Evolutionary conservation across 2,329 filamentous ascomycete species (phyloP), one percentile per base, ranked within the genome.

Genomic region (Neocucurbitaria cava): DNA sequence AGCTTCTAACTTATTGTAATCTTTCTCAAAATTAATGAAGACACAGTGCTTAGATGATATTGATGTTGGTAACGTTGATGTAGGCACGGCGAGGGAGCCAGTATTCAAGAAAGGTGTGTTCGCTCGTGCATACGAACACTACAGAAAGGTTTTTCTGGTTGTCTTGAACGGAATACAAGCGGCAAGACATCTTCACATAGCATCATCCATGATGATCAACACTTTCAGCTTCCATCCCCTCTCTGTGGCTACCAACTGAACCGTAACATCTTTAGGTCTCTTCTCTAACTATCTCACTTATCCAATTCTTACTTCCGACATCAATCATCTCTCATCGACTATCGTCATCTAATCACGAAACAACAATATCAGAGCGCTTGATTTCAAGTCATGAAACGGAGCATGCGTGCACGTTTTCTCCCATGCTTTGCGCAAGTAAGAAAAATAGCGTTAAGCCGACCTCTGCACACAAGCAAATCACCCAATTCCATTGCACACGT

Each of bases 401-500:
- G 46, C 31, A 18, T 40, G 35, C 11, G 21, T 21, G 31, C 28
- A 36, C 17, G 41, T 17, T 15, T n/a, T 18, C 18, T 41, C 24
- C 46, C 46, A 49, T 28, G 15, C 23, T 36, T 30, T 41, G 23
- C 46, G 46, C 13, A 49, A 35, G 1, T 30, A 58, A 57, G 46
- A 56, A 57, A 8, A 57, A 1, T 2, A 57, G n/a, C 21, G 44
- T 43, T 1, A 42, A 49, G 49, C 54, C 49, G 21, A 52, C 46
- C 28, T 21, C n/a, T 21, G 46, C 24, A 17, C 20, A 42, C 6
- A 35, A 24, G 18, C 55, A 59, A 24, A 42, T 43, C 23, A 45
- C 30, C 56, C 52, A 52, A 7, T 46, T 33, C 56, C 56, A 54
- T 11, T 38, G 49, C 8, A 59, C 44, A 10, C 39, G 23, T n/a